These are phyloP conservation scores for Plenodomus biglobosus DNA, from an alignment of 2,329 filamentous ascomycete genomes.

Conservation along the genomic window DNA sequence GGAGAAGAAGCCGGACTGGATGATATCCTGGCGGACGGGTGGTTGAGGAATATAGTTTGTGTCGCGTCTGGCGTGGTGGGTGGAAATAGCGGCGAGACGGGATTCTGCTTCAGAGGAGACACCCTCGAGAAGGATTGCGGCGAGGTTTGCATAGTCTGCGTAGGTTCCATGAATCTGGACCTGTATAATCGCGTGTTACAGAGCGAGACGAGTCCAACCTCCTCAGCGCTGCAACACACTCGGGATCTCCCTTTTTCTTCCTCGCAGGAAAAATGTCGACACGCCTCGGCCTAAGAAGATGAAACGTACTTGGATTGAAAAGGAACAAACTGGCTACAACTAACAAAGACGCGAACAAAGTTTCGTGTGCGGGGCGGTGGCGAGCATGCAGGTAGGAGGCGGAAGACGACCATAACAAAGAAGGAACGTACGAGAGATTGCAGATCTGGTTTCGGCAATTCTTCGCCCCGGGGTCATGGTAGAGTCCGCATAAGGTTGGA, in stretches of 20 bases:
- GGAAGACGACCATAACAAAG: slow-evolving; percentile 29
- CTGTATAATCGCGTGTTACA: not conserved
- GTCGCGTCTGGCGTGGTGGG: slow-evolving; percentile 16
- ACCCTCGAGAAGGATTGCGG: slow-evolving; percentile 1
- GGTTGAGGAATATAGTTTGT: slow-evolving; percentile 25
- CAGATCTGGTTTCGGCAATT: slow-evolving; percentile 18
- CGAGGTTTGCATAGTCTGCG: not conserved
- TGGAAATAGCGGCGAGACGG: slow-evolving; percentile 7
- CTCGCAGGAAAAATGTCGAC: not conserved
- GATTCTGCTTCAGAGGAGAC: slow-evolving; percentile 14
- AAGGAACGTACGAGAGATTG: slow-evolving; percentile 26
- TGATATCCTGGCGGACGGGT: slow-evolving; percentile 31
- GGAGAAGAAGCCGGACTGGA: slow-evolving; percentile 35
- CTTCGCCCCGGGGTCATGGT: slow-evolving; percentile 6
- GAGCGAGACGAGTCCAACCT: not conserved
- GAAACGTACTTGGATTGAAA: slow-evolving; percentile 10
- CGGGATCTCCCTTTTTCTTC: slow-evolving; percentile 3
- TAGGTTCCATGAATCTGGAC: slow-evolving; percentile 7
- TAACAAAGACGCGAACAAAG: slow-evolving; percentile 17
- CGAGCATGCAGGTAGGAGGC: slow-evolving; percentile 11
- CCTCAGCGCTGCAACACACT: not conserved
- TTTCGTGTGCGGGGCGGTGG: slow-evolving; percentile 9
- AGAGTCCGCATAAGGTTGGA: slow-evolving; percentile 7
- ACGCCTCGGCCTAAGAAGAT: slow-evolving; percentile 2
- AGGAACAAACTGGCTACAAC: slow-evolving; percentile 2